Evolutionary conservation across 345 rosid genomes (phyloP).

Genomic region (Corchorus olitorius): DNA sequence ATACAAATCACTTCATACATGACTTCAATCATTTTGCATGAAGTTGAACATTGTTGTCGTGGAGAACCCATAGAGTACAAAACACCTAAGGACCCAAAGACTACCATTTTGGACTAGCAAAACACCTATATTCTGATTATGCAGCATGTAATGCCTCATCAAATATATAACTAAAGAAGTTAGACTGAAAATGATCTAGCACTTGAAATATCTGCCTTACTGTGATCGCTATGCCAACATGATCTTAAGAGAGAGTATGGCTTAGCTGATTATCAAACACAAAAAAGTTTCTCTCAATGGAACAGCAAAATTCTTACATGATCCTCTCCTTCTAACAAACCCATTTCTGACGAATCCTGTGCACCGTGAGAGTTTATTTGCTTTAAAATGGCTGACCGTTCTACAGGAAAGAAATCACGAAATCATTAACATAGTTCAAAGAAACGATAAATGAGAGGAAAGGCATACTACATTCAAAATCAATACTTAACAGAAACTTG

Average conservation of each 20-base stretch:
- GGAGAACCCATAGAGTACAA: background rate
- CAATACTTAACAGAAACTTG: background rate
- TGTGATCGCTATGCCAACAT: background rate
- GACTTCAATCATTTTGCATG: background rate
- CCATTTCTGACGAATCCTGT: conserved; percentile 28
- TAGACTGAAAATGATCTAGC: conserved; percentile 4
- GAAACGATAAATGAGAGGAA: background rate
- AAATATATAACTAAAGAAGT: conserved; percentile 8
- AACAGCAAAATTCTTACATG: conserved; percentile 45
- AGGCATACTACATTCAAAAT: background rate
- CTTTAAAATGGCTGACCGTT: conserved; percentile 38
- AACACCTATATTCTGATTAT: background rate
- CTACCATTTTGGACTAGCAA: background rate
- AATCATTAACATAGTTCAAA: background rate
- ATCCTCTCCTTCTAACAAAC: conserved; percentile 46
- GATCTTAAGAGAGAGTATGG: background rate
- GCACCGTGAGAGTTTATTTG: conserved; percentile 33
- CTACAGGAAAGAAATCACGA: conserved; percentile 32
- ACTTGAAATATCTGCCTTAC: background rate
- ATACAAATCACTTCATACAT: background rate
- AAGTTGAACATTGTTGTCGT: background rate
- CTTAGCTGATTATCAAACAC: background rate
- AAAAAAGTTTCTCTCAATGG: conserved; percentile 13
- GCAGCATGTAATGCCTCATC: conserved; percentile 9
- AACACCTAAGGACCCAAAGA: background rate